phyloP scores from a whole-genome alignment of 1,284 basidiomycete species.

The Porodaedalea pini region DNA sequence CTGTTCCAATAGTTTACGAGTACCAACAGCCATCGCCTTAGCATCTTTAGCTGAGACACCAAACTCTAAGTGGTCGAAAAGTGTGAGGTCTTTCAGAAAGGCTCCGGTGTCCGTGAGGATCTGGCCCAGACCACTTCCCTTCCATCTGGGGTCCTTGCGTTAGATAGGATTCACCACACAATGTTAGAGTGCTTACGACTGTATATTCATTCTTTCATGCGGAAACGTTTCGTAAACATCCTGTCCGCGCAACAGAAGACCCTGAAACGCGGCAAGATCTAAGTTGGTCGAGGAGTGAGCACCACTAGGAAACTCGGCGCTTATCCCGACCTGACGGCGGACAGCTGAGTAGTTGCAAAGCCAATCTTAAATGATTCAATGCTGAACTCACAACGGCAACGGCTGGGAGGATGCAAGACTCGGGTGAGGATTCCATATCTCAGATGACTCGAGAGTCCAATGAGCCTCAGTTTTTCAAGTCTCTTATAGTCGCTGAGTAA shows the following conservation, averaged over 20 bases:
- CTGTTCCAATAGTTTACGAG: slow-evolving; percentile 37
- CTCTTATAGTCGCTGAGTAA: too few relatives aligned
- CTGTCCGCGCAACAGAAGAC: slow-evolving; percentile 19
- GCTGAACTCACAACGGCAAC: too few relatives aligned
- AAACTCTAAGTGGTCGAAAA: slow-evolving; percentile 40
- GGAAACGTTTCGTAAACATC: slow-evolving; percentile 24
- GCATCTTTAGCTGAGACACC: slow-evolving; percentile 39
- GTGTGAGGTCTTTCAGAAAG: slow-evolving; percentile 36
- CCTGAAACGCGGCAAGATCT: slow-evolving; percentile 18
- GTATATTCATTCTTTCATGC: slow-evolving; percentile 21
- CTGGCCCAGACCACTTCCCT: slow-evolving; percentile 28
- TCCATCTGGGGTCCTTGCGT: slow-evolving; percentile 24
- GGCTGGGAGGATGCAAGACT: too few relatives aligned
- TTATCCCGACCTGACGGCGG: not conserved
- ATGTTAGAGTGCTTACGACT: slow-evolving; percentile 18
- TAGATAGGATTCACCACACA: not conserved
- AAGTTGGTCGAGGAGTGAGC: slow-evolving; percentile 12
- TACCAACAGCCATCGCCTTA: slow-evolving; percentile 32
- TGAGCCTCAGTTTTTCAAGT: too few relatives aligned
- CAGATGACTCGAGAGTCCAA: too few relatives aligned
- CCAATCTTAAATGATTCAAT: too few relatives aligned
- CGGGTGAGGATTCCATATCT: too few relatives aligned
- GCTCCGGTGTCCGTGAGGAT: slow-evolving; percentile 32
- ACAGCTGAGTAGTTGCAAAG: too few relatives aligned
- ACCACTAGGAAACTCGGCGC: slow-evolving; percentile 17